These are phyloP conservation scores for Talaromyces trachyspermus DNA, from an alignment of 495 filamentous ascomycete genomes.

Conservation along the genomic window DNA sequence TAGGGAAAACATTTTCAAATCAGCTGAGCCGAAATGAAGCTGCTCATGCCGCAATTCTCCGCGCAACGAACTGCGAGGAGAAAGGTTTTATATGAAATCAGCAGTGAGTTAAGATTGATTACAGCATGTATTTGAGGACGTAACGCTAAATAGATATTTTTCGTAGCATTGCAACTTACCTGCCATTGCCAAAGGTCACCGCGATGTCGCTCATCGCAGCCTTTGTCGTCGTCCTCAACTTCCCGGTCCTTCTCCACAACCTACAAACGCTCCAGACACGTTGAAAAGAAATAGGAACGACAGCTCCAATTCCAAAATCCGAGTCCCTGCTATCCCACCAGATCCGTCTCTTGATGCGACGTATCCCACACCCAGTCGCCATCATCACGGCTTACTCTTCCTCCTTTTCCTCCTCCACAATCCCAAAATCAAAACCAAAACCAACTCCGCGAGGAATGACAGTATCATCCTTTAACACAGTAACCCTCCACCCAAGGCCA, in stretches of 20 bases:
- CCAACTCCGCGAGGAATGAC: constrained; percentile 56
- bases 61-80: neutral
- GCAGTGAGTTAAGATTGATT: no score
- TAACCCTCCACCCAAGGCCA: constrained; percentile 58
- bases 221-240: no score
- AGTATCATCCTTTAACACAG: constrained; percentile 75
- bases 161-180: neutral
- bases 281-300: neutral
- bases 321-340: constrained; percentile 8
- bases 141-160: no score
- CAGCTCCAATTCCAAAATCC: neutral
- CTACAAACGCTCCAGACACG: neutral
- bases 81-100: neutral
- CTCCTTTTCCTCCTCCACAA: constrained; percentile 15
- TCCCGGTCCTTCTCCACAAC: no score
- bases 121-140: no score
- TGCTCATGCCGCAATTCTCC: constrained; percentile 1
- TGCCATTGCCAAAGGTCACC: no score
- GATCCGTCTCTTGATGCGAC: constrained; percentile 61
- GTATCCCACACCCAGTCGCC: constrained; percentile 64
- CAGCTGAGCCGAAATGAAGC: constrained; percentile 4
- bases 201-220: no score
- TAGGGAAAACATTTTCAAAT: no score
- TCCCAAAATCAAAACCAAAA: constrained; percentile 15
- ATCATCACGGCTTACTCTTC: constrained; percentile 53